These are phyloP conservation scores for Monosporascus sp. DNA, from an alignment of 2,329 filamentous ascomycete species.

Conservation along the genomic window DNA sequence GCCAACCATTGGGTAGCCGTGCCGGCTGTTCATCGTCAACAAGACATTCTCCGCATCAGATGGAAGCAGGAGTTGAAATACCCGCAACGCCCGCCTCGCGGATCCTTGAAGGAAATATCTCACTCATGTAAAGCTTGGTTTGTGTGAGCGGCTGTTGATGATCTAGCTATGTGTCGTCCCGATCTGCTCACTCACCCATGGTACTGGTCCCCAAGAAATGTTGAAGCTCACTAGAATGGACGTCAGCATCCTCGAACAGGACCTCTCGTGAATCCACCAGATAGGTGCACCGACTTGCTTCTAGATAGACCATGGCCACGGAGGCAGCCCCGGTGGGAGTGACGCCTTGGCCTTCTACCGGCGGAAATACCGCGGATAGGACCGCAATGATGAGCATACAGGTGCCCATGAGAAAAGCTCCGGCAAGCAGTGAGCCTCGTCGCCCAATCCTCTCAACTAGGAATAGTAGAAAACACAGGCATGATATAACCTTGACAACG, in stretches of 20 bases:
- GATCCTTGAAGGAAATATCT: conserved; percentile 48
- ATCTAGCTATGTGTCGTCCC: neutral
- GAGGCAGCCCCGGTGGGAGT: conserved; percentile 40
- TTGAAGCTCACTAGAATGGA: conserved; percentile 45
- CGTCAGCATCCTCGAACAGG: conserved; percentile 17
- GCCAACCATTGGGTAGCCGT: conserved; percentile 47
- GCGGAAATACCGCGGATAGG: conserved; percentile 42
- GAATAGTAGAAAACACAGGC: conserved; percentile 41
- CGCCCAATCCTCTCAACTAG: conserved; percentile 46
- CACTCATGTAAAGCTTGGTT: conserved; percentile 37
- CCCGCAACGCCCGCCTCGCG: conserved; percentile 43
- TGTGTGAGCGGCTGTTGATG: neutral
- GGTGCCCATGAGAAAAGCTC: conserved; percentile 43
- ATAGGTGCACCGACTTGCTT: conserved; percentile 28
- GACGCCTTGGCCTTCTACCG: conserved; percentile 23
- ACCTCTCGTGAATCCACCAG: neutral
- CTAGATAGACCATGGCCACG: conserved; percentile 46
- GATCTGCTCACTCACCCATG: conserved; percentile 33
- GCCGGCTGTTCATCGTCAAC: conserved; percentile 26
- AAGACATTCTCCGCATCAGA: neutral
- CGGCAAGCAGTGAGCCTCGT: conserved; percentile 41
- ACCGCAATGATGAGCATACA: conserved; percentile 49
- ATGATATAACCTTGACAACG: conserved; percentile 45
- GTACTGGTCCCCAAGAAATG: conserved; percentile 47
- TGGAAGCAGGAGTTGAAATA: conserved; percentile 1